Base-by-base conservation (phyloP, 352 stramenopile genomes). In the Pythium myriotylum region DNA sequence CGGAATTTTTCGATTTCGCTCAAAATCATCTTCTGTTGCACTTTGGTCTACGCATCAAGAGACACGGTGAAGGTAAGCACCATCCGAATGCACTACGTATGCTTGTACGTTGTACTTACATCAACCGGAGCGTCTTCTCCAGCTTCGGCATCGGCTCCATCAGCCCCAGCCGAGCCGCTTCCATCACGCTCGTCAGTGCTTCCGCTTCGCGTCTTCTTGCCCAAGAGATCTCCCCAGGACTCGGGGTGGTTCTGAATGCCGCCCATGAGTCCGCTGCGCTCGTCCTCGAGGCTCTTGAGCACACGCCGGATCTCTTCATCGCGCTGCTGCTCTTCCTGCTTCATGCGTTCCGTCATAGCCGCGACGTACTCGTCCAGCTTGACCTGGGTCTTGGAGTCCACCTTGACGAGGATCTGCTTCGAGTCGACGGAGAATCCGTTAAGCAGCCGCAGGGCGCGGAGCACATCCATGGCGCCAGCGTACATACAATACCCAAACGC, bases 401-500 rank as follows among this genome's bases (percentile, higher is more conserved):
- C 71, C 49, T 77, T 76, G 37, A 81, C 40, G 40, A 82, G 33
- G 32, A 85, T 78, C 62, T 77, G 65, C 17, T 65, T 74, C 27
- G 73, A 80, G 45, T 72, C 73, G 20, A 85, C 48, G 13, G 69
- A 69, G 35, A 81, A 79, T 20, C 71, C 65, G 24, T 77, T 74
- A 33, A 85, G 63, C 14, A 85, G 61, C 14, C 73, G 72, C 41
- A 82, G 52, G 37, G 76, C 76, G n/a, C 76, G 74, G 23, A 78
- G 51, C 47, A 75, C 72, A 24, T 82, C 76, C n/a, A 59, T 46
- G 10, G 71, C 51, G 0, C 40, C 59, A 3, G 48, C 47, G 46
- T 68, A 85, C 51, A 70, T 79, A 60, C 73, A 82, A 43, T 76
- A 85, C 47, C 76, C 76, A 58, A 85, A 85, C 8, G 48, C 68